These are phyloP conservation scores for Gillenia trifoliata DNA, from an alignment of 306 rosid genomes.

Conservation along the genomic window DNA sequence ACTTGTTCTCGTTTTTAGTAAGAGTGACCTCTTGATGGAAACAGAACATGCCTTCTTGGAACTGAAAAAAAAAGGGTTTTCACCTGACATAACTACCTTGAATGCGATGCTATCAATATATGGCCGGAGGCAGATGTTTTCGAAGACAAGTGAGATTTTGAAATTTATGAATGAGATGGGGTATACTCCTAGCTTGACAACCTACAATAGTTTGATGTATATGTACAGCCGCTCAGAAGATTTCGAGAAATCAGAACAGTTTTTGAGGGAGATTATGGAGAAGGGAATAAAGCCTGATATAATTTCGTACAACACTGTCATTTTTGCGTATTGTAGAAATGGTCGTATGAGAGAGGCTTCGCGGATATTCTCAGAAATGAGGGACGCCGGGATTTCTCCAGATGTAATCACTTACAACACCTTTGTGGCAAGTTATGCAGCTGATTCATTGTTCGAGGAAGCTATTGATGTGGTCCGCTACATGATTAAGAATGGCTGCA, in stretches of 20 bases:
- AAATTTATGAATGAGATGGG: slow-evolving; percentile 64
- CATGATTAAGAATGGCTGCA: slow-evolving; percentile 87
- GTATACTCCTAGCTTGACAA: slow-evolving; percentile 81
- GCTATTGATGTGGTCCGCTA: slow-evolving; percentile 70
- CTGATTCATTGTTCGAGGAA: slow-evolving; percentile 66
- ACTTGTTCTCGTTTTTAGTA: slow-evolving; percentile 78
- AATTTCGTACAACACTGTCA: slow-evolving; percentile 75
- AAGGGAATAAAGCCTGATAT: slow-evolving; percentile 82
- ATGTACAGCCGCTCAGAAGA: slow-evolving; percentile 76
- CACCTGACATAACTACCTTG: slow-evolving; percentile 70
- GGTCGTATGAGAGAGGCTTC: slow-evolving; percentile 82
- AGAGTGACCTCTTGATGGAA: slow-evolving; percentile 68
- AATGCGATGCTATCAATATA: slow-evolving; percentile 90
- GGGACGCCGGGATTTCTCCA: slow-evolving; percentile 55
- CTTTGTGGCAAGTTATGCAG: slow-evolving; percentile 72
- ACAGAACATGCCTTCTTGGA: slow-evolving; percentile 77
- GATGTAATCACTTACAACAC: slow-evolving; percentile 86
- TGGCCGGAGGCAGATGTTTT: slow-evolving; percentile 78
- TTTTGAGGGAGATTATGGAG: slow-evolving; percentile 52
- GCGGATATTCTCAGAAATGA: slow-evolving; percentile 72
- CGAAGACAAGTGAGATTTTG: slow-evolving; percentile 68
- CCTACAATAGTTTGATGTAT: slow-evolving; percentile 86
- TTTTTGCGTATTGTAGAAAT: slow-evolving; percentile 74
- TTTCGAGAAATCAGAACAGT: slow-evolving; percentile 65
- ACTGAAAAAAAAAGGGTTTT: slow-evolving; percentile 49